Evolutionary conservation across 2,329 filamentous ascomycete species (phyloP).

Genomic region (Blumeria graminis): DNA sequence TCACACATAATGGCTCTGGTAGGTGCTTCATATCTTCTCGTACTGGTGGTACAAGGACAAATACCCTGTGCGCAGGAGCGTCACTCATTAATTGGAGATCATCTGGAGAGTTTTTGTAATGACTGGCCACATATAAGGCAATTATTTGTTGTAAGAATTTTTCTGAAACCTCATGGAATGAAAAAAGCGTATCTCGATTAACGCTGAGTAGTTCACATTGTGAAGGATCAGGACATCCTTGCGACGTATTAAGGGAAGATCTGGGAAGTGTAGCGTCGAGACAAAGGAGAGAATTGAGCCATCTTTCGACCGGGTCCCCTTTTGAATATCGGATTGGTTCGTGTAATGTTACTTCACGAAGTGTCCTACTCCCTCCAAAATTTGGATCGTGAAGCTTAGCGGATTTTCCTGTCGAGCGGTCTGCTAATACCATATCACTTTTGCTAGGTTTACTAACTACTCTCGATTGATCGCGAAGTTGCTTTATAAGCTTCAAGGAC

Average conservation of each 20-base stretch:
- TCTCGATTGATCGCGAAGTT: slow-evolving; percentile 78
- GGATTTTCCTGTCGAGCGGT: slow-evolving; percentile 54
- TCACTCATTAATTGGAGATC: slow-evolving; percentile 98
- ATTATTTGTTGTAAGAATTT: slow-evolving; percentile 98
- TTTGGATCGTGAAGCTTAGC: slow-evolving; percentile 36
- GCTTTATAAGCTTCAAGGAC: slow-evolving; percentile 89
- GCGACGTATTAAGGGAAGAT: slow-evolving; percentile 10
- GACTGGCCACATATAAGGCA: slow-evolving; percentile 83
- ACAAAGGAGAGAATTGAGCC: slow-evolving; percentile 85
- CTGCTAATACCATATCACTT: slow-evolving; percentile 40
- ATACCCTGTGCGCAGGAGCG: slow-evolving; percentile 86
- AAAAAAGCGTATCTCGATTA: slow-evolving; percentile 93
- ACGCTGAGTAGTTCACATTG: slow-evolving; percentile 83
- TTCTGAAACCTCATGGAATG: slow-evolving; percentile 89
- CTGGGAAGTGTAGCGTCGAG: slow-evolving; percentile 72
- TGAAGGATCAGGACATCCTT: slow-evolving; percentile 67
- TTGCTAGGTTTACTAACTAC: slow-evolving; percentile 29
- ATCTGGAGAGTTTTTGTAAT: slow-evolving; percentile 96
- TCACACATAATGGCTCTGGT: slow-evolving; percentile 80
- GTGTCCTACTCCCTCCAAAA: slow-evolving; percentile 43
- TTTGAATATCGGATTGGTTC: slow-evolving; percentile 89
- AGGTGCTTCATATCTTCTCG: slow-evolving; percentile 53
- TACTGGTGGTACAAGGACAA: slow-evolving; percentile 73
- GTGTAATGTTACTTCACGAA: slow-evolving; percentile 76
- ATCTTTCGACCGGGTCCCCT: slow-evolving; percentile 80